Evolutionary conservation across 2,329 filamentous ascomycete species (phyloP).

Genomic region (Neocucurbitaria cava): DNA sequence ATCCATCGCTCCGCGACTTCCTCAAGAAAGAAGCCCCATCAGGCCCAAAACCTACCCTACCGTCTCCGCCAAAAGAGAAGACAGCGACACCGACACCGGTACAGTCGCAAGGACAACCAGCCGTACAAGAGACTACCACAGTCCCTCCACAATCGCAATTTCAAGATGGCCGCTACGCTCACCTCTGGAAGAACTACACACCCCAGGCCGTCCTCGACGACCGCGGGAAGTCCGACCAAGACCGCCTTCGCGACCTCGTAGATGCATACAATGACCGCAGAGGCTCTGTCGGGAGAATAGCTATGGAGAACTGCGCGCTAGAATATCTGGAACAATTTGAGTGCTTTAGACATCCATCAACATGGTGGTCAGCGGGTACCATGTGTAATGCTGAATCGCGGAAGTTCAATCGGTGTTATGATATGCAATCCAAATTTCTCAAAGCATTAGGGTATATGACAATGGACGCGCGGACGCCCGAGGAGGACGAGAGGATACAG

Average conservation of each 20-base stretch:
- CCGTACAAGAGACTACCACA: constrained; percentile 38
- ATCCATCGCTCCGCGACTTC: constrained; percentile 83
- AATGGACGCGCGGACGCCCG: constrained; percentile 67
- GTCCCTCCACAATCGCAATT: constrained; percentile 65
- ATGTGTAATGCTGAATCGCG: constrained; percentile 82
- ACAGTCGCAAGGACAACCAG: constrained; percentile 7
- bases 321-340: constrained; percentile 83
- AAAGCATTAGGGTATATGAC: constrained; percentile 88
- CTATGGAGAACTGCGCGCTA: constrained; percentile 90
- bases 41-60: constrained; percentile 61
- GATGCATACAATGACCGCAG: constrained; percentile 85
- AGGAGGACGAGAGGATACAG: constrained; percentile 84
- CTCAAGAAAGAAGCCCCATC: constrained; percentile 81
- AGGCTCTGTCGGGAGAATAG: constrained; percentile 76
- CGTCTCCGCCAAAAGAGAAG: constrained; percentile 37
- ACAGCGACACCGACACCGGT: constrained; percentile 15
- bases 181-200: constrained; percentile 92
- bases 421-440: constrained; percentile 87
- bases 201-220: constrained; percentile 74
- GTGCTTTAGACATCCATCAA: constrained; percentile 76
- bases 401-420: constrained; percentile 85
- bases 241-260: constrained; percentile 80
- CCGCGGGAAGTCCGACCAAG: constrained; percentile 75
- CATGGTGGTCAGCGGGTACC: constrained; percentile 71
- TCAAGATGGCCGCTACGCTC: constrained; percentile 76